Base-by-base conservation (phyloP, 164 flowering plant genomes). In the Pachysandra terminalis region DNA sequence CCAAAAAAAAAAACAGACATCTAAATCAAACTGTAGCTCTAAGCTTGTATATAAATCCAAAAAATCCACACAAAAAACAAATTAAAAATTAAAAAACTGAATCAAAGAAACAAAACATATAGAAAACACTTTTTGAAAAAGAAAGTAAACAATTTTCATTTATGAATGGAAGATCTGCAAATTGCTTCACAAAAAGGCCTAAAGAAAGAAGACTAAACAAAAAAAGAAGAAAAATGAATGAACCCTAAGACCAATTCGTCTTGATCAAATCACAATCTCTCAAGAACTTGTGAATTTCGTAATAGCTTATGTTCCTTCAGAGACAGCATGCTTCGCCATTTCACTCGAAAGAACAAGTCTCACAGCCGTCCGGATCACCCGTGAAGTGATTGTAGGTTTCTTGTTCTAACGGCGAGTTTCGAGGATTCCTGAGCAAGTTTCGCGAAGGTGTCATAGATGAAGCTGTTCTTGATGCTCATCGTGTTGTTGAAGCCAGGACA, bases 361-460 rank as follows among this genome's bases (percentile, higher is more conserved):
- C 0, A 83, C 84, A 1, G 86, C 83, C 12, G 86, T 81, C 78
- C 81, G 86, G 64, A 82, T 82, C 73, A 80, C 85, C 70, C 85
- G 40, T 0, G 82, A 78, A 0, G 86, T 76, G 58, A 79, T 79
- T 5, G 82, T 79, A 14, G 77, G 82, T 67, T 79, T 79, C 82
- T 80, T 83, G 74, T 80, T 83, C 69, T 83, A 83, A 41, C 86
- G 63, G 86, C 83, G 21, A 82, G 73, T 37, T 69, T 59, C 1
- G 86, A 78, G 0, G 86, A 48, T 45, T 82, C 86, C 80, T 75
- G 79, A 0, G 84, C 86, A 9, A 80, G 81, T 68, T 77, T 77
- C 78, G 77, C 82, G 48, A 80, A 80, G 68, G 77, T 79, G 21
- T 75, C 78, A 61, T 75, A 71, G 68, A 75, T 71, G 68, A 75